phyloP scores from a whole-genome alignment of 1,284 basidiomycete species.

The Uromyces viciae-fabae region DNA sequence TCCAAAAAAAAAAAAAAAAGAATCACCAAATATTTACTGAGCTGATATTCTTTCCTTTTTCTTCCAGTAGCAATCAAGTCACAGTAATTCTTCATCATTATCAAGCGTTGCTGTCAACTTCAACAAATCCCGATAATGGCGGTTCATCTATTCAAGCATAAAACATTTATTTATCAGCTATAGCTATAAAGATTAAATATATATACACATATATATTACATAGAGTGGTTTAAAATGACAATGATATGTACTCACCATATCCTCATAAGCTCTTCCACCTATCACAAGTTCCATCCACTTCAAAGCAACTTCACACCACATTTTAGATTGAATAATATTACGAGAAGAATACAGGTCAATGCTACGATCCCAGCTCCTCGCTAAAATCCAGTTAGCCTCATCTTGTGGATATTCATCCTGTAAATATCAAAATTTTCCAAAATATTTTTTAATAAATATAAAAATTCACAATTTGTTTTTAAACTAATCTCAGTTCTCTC shows the following conservation, averaged over 20 bases:
- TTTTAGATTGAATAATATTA: slow-evolving; percentile 20
- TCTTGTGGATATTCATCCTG: slow-evolving; percentile 39
- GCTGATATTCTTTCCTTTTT: neutral
- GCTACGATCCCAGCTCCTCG: slow-evolving; percentile 43
- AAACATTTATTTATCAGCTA: neutral
- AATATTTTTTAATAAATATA: neutral
- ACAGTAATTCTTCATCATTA: neutral
- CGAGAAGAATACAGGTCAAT: slow-evolving; percentile 29
- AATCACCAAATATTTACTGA: too few relatives aligned
- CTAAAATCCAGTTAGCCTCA: slow-evolving; percentile 43
- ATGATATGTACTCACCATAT: slow-evolving; percentile 27
- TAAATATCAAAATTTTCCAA: neutral
- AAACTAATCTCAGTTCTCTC: neutral
- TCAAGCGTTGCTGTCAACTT: slow-evolving; percentile 20
- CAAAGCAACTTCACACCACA: slow-evolving; percentile 42
- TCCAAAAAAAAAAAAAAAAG: too few relatives aligned
- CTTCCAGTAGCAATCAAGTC: neutral
- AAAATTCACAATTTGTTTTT: neutral
- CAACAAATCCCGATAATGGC: slow-evolving; percentile 43
- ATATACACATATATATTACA: neutral
- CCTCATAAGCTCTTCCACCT: slow-evolving; percentile 39
- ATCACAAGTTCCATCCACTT: slow-evolving; percentile 39
- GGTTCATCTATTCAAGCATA: slow-evolving; percentile 45
- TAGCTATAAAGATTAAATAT: neutral
- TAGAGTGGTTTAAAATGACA: neutral